Base-by-base conservation (phyloP, 148 eudicot species). In the Chenopodium album region DNA sequence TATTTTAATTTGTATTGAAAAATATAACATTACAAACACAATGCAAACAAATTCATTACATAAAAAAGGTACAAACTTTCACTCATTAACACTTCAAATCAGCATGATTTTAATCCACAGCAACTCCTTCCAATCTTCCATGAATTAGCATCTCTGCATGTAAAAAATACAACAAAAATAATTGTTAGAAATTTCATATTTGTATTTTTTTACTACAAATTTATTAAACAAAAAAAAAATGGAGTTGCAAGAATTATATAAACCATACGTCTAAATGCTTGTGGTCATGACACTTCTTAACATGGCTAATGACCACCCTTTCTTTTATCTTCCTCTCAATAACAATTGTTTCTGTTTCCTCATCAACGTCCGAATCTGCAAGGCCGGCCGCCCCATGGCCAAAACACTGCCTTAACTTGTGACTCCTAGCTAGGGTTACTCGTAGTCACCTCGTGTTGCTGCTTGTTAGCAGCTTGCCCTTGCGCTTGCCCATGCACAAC, bases 221-320 rank as follows among this genome's bases (percentile, higher is more conserved):
- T 71, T 41, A 4, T 5, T 41, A 34, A 32, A 59, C 29, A 19
- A 56, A 56, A 56, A 16, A 56, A 56, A 12, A 56, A 4, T 17
- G 20, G 4, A 56, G 22, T 14, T 17, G 26, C 26, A 26, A 26
- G 22, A 56, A 56, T 52, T 52, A 76, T 54, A 16, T n/a, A 60
- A 17, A 28, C 54, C 82, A 50, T 79, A 84, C 86, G 59, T 50
- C 76, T 32, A 44, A 47, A 79, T 79, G 68, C 72, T 79, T 76
- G 64, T 79, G 83, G 3, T 80, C 82, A 84, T 81, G 78, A 59
- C 75, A 79, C 72, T 84, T 84, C 83, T 79, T 84, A 80, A 74
- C 82, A 54, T 80, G 79, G 7, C 62, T 79, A 41, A 84, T 84
- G 17, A 79, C 78, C 46, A 84, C 80, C 0, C 80, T 56, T 47